A percentile compares a stretch with the other conserved stretches of the same genome.
phyloP scores from a whole-genome alignment of 2,329 filamentous ascomycete genomes.

The Aspergillus vadensis region DNA sequence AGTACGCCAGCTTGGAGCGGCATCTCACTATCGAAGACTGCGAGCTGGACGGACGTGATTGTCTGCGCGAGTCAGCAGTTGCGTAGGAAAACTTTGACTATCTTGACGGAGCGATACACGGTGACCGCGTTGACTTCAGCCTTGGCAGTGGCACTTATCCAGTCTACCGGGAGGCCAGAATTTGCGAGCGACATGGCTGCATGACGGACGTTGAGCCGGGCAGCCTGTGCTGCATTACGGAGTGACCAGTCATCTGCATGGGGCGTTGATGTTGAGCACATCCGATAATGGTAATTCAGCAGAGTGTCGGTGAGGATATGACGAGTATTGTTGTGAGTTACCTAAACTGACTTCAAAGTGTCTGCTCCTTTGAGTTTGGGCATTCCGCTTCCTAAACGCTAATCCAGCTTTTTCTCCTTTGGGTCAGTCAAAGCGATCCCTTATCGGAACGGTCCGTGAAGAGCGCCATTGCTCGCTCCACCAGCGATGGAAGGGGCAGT shows the following conservation, averaged over 20 bases:
- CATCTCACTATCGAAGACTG: background rate
- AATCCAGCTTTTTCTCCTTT: background rate
- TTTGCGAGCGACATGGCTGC: background rate
- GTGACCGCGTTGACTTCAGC: constrained; percentile 1
- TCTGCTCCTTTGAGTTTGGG: background rate
- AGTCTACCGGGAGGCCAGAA: constrained; percentile 2
- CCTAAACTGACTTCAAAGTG: background rate
- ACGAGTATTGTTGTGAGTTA: background rate
- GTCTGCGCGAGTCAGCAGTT: background rate
- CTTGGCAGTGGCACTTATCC: background rate
- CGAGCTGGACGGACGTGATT: background rate
- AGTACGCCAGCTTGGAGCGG: background rate
- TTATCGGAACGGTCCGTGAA: constrained; percentile 6
- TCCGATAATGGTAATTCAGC: background rate
- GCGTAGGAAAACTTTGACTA: background rate
- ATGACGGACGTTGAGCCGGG: constrained; percentile 7
- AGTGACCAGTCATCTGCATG: constrained; percentile 12
- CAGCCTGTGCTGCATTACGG: constrained; percentile 2
- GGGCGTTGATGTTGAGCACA: background rate
- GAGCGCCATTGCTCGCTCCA: constrained; percentile 2
- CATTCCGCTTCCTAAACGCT: background rate
- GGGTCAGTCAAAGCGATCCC: background rate
- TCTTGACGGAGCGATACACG: background rate
- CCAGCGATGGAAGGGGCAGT: background rate
- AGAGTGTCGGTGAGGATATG: constrained; percentile 12